Conservation (phyloP, 2,329 filamentous ascomycete species). For the Simplicillium aogashimaense region DNA sequence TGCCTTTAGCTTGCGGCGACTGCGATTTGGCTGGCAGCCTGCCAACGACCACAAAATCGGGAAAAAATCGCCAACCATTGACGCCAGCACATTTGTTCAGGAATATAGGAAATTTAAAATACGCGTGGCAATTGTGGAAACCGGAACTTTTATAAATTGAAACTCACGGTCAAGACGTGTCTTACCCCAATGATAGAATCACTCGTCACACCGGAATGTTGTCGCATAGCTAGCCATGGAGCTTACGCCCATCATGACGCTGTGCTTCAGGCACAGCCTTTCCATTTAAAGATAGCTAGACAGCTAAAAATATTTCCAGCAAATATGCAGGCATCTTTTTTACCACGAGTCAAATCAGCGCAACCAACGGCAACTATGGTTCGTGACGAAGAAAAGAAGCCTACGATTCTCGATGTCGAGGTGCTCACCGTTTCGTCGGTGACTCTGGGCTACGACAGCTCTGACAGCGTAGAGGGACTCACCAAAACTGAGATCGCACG, state of each 20-base stretch:
- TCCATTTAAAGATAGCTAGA: not conserved
- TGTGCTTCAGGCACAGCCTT: not conserved
- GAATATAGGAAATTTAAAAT: too few relatives aligned
- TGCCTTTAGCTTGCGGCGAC: too few relatives aligned
- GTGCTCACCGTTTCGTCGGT: not conserved
- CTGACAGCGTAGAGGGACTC: not conserved
- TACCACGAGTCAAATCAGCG: not conserved
- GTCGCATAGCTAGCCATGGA: not conserved
- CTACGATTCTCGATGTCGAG: not conserved
- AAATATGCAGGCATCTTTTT: not conserved
- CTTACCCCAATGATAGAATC: too few relatives aligned
- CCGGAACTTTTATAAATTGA: too few relatives aligned
- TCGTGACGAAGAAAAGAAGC: not conserved
- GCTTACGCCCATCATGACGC: too few relatives aligned
- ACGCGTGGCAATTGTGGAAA: too few relatives aligned
- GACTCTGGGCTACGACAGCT: not conserved
- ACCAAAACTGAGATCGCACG: slow-evolving; percentile 32
- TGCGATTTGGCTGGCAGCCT: too few relatives aligned
- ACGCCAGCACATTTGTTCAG: too few relatives aligned
- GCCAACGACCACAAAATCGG: too few relatives aligned
- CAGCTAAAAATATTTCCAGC: not conserved
- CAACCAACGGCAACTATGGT: not conserved
- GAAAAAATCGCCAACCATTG: too few relatives aligned
- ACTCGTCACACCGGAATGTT: not conserved
- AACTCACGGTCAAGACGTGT: too few relatives aligned